These are phyloP conservation scores for Warburgia ugandensis DNA, from an alignment of 164 flowering plant genomes.

Conservation along the genomic window DNA sequence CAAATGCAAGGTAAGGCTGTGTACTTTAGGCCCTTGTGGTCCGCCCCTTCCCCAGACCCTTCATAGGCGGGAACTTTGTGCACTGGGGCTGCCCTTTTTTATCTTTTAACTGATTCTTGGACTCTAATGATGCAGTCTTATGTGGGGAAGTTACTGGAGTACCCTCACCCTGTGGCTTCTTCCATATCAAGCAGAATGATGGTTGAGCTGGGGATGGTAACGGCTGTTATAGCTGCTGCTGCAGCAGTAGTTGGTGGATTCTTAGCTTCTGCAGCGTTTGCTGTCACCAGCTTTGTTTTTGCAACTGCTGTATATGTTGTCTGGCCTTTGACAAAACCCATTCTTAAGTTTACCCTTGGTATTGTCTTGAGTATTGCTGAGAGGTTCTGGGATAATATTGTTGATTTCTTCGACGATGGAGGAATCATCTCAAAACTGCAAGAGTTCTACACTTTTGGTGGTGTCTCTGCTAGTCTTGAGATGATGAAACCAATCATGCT, in stretches of 20 bases:
- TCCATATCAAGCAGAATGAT: conserved; percentile 86
- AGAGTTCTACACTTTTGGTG: conserved; percentile 61
- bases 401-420: conserved; percentile 50
- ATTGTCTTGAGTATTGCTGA: conserved; percentile 41
- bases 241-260: conserved; percentile 68
- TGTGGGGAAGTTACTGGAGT: conserved; percentile 64
- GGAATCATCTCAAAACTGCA: conserved; percentile 52
- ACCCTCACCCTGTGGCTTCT: conserved; percentile 88
- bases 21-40: too few relatives aligned
- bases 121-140: conserved; percentile 53
- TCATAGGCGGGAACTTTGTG: too few relatives aligned
- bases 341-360: conserved; percentile 43
- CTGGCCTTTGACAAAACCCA: conserved; percentile 67
- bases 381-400: conserved; percentile 44
- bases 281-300: conserved; percentile 60
- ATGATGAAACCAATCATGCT: conserved; percentile 50
- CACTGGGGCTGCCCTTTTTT: too few relatives aligned
- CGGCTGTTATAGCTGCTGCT: conserved; percentile 67
- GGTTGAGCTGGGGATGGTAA: conserved; percentile 77
- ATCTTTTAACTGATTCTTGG: conserved; percentile 4
- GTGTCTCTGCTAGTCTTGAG: conserved; percentile 59
- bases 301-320: conserved; percentile 44
- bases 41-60: too few relatives aligned
- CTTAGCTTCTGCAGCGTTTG: conserved; percentile 74
- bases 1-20: too few relatives aligned